A percentile compares a stretch with the other conserved stretches of the same genome.
phyloP scores from a whole-genome alignment of 2,329 filamentous ascomycete species.

The Claviceps capensis region DNA sequence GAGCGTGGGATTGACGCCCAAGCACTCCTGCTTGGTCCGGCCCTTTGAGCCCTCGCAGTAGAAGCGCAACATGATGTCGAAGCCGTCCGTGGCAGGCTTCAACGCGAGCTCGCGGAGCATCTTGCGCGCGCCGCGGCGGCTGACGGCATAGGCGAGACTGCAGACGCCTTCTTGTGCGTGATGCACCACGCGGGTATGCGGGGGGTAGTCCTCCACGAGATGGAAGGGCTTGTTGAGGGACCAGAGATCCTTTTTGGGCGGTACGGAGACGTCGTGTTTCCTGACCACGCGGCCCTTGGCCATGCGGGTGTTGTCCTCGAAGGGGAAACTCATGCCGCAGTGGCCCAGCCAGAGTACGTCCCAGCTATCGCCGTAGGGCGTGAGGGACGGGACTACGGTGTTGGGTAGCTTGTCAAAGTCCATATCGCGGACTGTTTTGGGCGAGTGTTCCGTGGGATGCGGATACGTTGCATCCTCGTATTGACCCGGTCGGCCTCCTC shows the following conservation, averaged over 20 bases:
- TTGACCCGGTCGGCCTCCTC: neutral
- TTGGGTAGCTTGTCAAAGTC: slow-evolving; percentile 10
- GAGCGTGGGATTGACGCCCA: slow-evolving; percentile 28
- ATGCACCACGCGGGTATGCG: slow-evolving; percentile 31
- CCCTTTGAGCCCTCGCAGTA: slow-evolving; percentile 28
- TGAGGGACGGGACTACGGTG: slow-evolving; percentile 11
- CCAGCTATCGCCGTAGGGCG: slow-evolving; percentile 37
- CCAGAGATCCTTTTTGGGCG: slow-evolving; percentile 19
- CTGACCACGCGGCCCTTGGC: slow-evolving; percentile 20
- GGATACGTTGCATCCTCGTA: slow-evolving; percentile 15
- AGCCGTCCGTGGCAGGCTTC: slow-evolving; percentile 23
- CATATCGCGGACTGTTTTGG: slow-evolving; percentile 7
- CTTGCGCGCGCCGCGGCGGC: slow-evolving; percentile 27
- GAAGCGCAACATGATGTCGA: slow-evolving; percentile 31
- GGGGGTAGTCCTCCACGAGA: slow-evolving; percentile 18
- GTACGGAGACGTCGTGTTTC: slow-evolving; percentile 22
- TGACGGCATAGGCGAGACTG: slow-evolving; percentile 30
- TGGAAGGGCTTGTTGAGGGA: slow-evolving; percentile 22
- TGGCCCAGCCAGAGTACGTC: slow-evolving; percentile 38
- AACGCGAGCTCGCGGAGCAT: slow-evolving; percentile 30
- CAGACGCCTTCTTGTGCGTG: slow-evolving; percentile 25
- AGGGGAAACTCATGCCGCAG: slow-evolving; percentile 25
- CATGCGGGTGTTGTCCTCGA: slow-evolving; percentile 6
- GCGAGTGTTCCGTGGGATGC: slow-evolving; percentile 1
- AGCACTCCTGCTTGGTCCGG: slow-evolving; percentile 22